Evolutionary conservation across 306 rosid species (phyloP), one percentile per base, ranked within the genome.

Genomic region (Ammopiptanthus mongolicus): DNA sequence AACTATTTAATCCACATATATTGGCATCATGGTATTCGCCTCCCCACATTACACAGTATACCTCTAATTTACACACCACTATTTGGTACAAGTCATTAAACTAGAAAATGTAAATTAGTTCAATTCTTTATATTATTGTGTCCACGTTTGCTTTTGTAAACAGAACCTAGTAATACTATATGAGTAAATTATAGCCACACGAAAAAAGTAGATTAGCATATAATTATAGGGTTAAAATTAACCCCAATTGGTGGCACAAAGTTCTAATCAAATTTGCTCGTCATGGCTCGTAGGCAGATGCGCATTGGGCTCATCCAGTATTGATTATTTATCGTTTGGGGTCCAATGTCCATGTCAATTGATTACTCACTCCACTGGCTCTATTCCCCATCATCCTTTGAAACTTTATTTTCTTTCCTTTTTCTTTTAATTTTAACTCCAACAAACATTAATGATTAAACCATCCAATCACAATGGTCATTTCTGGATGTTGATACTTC

Each of bases 291-390:
- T 25, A 3, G 28, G 28, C 3, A 25, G 2, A 25, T n/a, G 28
- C 1, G 28, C 28, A 25, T 25, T 3, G 39, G 69, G 61, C 29
- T 59, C 29, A 70, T 78, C 59, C 65, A 41, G 42, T n/a, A 21
- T 39, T 71, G 25, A 73, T 67, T 15, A 47, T 47, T 8, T 18
- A 46, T 31, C 1, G 10, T 65, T 41, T 19, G 58, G 69, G 76
- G 71, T 73, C 69, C 44, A 44, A 63, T 71, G 71, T 73, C 69
- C 44, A 44, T 22, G 48, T 14, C 78, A 61, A 36, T 61, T 66
- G 41, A 77, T 77, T 31, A 15, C 51, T 71, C 25, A 1, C 17
- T 58, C 39, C 55, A 2, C 0, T 19, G 59, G 63, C 58, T 13
- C 36, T 67, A 52, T 42, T 67, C 28, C 48, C 42, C 80, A 76